A percentile compares a stretch with the other conserved stretches of the same genome.
phyloP scores from a whole-genome alignment of 257 asterid genomes.

The Nicotiana sylvestris region DNA sequence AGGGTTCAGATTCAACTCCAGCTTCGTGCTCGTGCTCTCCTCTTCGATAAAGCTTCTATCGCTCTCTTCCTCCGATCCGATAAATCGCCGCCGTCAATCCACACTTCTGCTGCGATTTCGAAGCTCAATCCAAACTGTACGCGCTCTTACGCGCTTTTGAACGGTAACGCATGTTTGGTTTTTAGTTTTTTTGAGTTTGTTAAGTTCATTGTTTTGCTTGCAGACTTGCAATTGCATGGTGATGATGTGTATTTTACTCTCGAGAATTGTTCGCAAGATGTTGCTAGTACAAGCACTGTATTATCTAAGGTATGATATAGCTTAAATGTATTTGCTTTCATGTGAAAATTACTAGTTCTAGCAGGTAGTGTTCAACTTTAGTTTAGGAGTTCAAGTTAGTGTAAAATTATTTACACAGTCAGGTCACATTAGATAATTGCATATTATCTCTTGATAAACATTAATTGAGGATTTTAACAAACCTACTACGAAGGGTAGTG shows the following conservation, averaged over 20 bases:
- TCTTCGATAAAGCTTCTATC: conserved; percentile 74
- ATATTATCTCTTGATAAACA: too few relatives aligned
- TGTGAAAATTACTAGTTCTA: neutral
- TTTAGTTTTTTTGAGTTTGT: neutral
- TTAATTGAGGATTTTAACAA: too few relatives aligned
- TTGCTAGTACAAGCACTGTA: conserved; percentile 39
- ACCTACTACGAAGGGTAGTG: too few relatives aligned
- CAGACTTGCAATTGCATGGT: conserved; percentile 92
- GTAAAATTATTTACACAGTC: too few relatives aligned
- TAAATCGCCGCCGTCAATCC: conserved; percentile 19
- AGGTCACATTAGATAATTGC: too few relatives aligned
- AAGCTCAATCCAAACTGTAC: conserved; percentile 77
- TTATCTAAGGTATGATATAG: conserved; percentile 48
- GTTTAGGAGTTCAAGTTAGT: too few relatives aligned
- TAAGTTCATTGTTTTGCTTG: neutral
- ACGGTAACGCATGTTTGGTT: neutral
- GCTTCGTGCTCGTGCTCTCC: conserved; percentile 91
- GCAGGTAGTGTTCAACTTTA: neutral
- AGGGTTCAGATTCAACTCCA: conserved; percentile 74
- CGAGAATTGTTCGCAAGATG: conserved; percentile 60
- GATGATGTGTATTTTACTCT: conserved; percentile 90
- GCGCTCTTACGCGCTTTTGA: conserved; percentile 2
- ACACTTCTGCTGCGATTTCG: conserved; percentile 35
- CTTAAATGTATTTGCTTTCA: neutral
- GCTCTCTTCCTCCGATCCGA: conserved; percentile 42